Conservation (phyloP, 2,329 filamentous ascomycete genomes). For the Phaeosphaeria sp. region DNA sequence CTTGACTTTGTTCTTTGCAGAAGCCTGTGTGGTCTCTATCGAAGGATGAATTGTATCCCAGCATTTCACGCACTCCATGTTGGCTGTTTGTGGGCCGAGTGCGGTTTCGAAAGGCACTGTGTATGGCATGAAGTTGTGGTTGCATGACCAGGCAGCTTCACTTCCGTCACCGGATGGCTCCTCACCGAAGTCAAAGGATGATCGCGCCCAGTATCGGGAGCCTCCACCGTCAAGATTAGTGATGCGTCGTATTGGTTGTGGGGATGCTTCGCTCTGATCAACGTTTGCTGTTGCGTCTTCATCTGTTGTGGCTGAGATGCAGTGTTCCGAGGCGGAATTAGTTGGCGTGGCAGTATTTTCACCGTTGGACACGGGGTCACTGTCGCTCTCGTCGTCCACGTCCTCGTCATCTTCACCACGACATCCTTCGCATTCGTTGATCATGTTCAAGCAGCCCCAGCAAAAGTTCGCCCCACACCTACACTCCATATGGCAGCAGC, state of each 20-base stretch:
- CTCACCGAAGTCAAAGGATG: conserved; percentile 43
- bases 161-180: conserved; percentile 40
- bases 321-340: background rate
- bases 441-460: conserved; percentile 51
- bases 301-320: background rate
- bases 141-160: conserved; percentile 33
- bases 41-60: conserved; percentile 34
- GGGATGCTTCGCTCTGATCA: background rate
- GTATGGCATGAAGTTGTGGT: conserved; percentile 28
- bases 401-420: conserved; percentile 27
- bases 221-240: conserved; percentile 43
- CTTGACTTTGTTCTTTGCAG: background rate
- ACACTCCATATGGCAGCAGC: conserved; percentile 58
- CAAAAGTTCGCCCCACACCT: conserved; percentile 60
- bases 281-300: background rate
- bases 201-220: conserved; percentile 36
- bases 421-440: conserved; percentile 38
- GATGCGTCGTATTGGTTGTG: conserved; percentile 8
- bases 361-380: conserved; percentile 24
- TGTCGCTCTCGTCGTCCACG: conserved; percentile 29
- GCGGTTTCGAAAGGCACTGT: conserved; percentile 21
- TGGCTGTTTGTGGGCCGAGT: conserved; percentile 5
- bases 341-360: conserved; percentile 11
- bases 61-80: conserved; percentile 41
- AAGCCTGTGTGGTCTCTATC: conserved; percentile 16